Evolutionary conservation across 2,329 filamentous ascomycete genomes (phyloP).

Genomic region (Pyrenophora teres): DNA sequence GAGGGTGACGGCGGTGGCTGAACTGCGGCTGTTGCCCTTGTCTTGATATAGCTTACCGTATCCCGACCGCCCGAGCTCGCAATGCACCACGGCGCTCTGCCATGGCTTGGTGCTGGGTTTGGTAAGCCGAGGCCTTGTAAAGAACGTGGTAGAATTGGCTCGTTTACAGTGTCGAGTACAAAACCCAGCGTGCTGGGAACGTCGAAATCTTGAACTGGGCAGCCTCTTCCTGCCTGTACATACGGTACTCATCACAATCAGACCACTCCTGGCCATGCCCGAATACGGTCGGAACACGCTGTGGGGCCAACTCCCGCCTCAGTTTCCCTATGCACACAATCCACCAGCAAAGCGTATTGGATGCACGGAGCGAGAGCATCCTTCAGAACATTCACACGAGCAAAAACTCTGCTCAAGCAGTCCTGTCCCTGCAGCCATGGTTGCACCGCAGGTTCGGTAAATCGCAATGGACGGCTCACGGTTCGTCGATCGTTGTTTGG

Average conservation of each 20-base stretch:
- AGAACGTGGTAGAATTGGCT: neutral
- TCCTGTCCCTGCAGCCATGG: neutral
- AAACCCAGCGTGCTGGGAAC: too few species aligned
- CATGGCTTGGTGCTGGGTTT: slow-evolving; percentile 27
- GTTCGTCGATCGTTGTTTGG: neutral
- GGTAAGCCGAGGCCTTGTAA: slow-evolving; percentile 10
- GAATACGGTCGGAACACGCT: slow-evolving; percentile 1
- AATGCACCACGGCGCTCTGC: slow-evolving; percentile 20
- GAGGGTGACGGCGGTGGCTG: slow-evolving; percentile 34
- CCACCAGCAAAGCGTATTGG: slow-evolving; percentile 5
- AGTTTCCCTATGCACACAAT: slow-evolving; percentile 10
- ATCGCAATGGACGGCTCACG: neutral
- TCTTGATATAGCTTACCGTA: slow-evolving; percentile 19
- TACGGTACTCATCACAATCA: neutral
- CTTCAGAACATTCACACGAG: neutral
- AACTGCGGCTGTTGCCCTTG: slow-evolving; percentile 38
- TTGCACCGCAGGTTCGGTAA: neutral
- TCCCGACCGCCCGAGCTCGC: slow-evolving; percentile 6
- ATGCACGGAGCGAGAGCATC: slow-evolving; percentile 3
- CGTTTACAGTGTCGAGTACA: too few species aligned
- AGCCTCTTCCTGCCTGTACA: neutral
- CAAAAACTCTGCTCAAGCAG: slow-evolving; percentile 7
- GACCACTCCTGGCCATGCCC: neutral
- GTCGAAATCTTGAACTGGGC: neutral
- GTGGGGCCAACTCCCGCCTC: slow-evolving; percentile 10